Evolutionary conservation across 177 flowering plant genomes (phyloP).

Genomic region (Vitis hybrid): DNA sequence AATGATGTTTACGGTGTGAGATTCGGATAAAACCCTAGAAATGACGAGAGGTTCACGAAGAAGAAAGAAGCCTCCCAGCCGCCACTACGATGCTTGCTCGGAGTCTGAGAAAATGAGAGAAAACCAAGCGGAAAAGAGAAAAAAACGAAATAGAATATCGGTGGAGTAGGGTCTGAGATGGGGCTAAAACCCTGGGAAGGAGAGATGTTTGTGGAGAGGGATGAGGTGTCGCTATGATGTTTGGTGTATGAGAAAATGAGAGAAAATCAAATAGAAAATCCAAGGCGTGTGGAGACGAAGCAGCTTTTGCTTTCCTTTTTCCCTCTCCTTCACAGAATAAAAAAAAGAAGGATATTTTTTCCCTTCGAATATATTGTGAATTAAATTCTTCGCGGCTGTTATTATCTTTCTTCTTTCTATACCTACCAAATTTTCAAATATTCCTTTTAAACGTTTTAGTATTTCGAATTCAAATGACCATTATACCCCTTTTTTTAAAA

Average conservation of each 20-base stretch:
- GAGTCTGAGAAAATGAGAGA: no score
- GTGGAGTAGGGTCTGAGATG: not conserved
- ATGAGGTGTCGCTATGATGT: slow-evolving; percentile 2
- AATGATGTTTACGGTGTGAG: not conserved
- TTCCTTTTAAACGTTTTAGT: no score
- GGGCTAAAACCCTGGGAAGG: not conserved
- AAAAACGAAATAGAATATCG: not conserved
- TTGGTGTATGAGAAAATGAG: slow-evolving; percentile 27
- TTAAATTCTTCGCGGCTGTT: not conserved
- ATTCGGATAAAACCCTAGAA: slow-evolving; percentile 8
- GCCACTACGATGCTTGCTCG: no score
- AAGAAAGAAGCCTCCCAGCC: not conserved
- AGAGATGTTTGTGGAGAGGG: no score
- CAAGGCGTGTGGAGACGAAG: slow-evolving; percentile 19
- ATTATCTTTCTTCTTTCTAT: not conserved
- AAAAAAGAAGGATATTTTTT: slow-evolving; percentile 9
- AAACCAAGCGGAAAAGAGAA: not conserved
- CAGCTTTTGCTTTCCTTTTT: slow-evolving; percentile 18
- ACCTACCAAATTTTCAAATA: no score
- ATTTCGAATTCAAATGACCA: no score
- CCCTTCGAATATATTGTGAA: not conserved
- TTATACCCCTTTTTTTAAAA: no score
- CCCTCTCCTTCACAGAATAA: slow-evolving; percentile 17
- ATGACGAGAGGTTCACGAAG: not conserved
- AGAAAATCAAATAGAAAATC: slow-evolving; percentile 17